Evolutionary conservation across 2,329 filamentous ascomycete species (phyloP), one percentile per base, ranked within the genome.

Genomic region (Stemphylium lycopersici): DNA sequence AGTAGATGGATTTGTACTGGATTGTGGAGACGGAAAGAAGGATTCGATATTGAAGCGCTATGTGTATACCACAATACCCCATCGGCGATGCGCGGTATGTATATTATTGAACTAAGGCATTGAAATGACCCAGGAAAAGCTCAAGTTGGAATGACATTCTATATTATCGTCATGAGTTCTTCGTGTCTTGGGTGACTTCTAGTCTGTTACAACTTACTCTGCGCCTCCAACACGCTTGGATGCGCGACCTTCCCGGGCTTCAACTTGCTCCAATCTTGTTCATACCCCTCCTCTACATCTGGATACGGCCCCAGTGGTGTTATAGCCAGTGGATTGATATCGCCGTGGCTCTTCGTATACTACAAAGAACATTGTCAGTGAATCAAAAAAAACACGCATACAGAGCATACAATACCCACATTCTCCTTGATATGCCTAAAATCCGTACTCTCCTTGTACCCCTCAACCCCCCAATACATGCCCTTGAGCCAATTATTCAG

Each of bases 391-490:
- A n/a, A 5, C 26, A 29, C 7, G 8, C 1, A 32, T 6, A 15
- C 2, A 32, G 20, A 10, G 2, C 29, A n/a, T 7, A 2, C 18
- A 43, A 7, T 8, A 68, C 75, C 68, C 42, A 77, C 74, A 58
- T 86, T 88, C 68, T 89, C 86, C 72, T 89, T 89, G 68, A 89
- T 89, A 63, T 89, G 86, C 57, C 74, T 81, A 59, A 89, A 89
- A 57, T 89, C 77, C 0, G 86, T 89, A 13, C 83, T 85, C 61
- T 84, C 82, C 52, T 70, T 79, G 56, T 85, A 85, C 0, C 80
- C 83, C 15, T 73, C 63, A 1, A 82, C 77, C 53, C 83, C 80
- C 79, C 82, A 86, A 72, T 87, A 87, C 67, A 86, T 65, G 31
- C 78, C 78, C 71, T 81, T 84, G 59, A 88, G 59, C 83, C 84